Conservation (phyloP, 805 yeast species). For the Hanseniaspora nectarophila region DNA sequence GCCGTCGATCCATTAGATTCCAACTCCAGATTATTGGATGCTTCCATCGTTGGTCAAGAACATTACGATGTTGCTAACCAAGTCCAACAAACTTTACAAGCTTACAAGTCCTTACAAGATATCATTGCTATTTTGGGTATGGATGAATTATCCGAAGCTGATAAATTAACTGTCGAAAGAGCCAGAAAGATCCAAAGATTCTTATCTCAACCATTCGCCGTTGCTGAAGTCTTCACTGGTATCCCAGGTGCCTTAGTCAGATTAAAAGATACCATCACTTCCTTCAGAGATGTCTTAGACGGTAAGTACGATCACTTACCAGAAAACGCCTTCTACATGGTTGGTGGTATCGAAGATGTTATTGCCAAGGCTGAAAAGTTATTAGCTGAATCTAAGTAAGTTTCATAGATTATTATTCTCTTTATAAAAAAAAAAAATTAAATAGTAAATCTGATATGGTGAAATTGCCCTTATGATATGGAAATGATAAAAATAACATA, state of each 20-base stretch:
- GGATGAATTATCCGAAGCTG: slow-evolving; percentile 98
- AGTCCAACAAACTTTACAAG: slow-evolving; percentile 98
- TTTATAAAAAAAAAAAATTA: slow-evolving; percentile 11
- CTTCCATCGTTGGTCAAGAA: slow-evolving; percentile 94
- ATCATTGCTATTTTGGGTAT: slow-evolving; percentile 99
- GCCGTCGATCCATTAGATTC: slow-evolving; percentile 99
- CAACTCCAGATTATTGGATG: slow-evolving; percentile 96
- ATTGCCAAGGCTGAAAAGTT: slow-evolving; percentile 97
- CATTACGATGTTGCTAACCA: slow-evolving; percentile 90
- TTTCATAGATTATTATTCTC: slow-evolving; percentile 17
- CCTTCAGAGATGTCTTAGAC: slow-evolving; percentile 93
- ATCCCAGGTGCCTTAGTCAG: slow-evolving; percentile 95
- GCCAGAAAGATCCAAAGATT: slow-evolving; percentile 99
- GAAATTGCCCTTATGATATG: background rate
- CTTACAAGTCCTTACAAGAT: slow-evolving; percentile 99
- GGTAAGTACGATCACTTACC: slow-evolving; percentile 99
- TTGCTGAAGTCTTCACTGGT: slow-evolving; percentile 99
- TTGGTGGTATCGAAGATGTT: slow-evolving; percentile 98
- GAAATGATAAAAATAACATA: background rate
- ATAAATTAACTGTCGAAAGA: slow-evolving; percentile 98
- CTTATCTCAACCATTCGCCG: slow-evolving; percentile 99
- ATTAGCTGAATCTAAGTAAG: slow-evolving; percentile 77
- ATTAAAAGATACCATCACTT: slow-evolving; percentile 84
- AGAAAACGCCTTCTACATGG: slow-evolving; percentile 99
- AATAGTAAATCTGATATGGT: slow-evolving; percentile 7